These are phyloP conservation scores for Leccinum glutinopallens DNA, from an alignment of 1,284 basidiomycete species.

Conservation along the genomic window DNA sequence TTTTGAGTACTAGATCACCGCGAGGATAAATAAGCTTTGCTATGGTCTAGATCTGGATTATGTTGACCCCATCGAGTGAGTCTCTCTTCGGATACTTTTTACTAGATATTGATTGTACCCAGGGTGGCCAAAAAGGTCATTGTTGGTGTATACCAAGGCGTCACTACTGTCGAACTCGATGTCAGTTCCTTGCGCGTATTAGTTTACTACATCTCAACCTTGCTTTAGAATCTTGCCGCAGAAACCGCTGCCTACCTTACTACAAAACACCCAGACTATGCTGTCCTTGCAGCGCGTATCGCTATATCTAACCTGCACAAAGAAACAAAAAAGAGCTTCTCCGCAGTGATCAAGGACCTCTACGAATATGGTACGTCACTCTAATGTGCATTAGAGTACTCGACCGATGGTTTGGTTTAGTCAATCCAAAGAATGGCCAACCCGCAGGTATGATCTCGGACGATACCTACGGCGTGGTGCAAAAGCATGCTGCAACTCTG, in stretches of 20 bases:
- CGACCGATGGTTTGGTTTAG: constrained; percentile 42
- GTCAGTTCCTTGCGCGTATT: constrained; percentile 46
- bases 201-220: constrained; percentile 15
- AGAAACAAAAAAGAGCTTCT: constrained; percentile 98
- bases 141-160: constrained; percentile 92
- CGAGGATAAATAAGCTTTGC: constrained; percentile 93
- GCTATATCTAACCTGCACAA: constrained; percentile 99
- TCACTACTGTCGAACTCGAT: constrained; percentile 97
- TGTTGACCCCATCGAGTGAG: constrained; percentile 92
- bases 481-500: constrained; percentile 80
- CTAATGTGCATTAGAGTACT: constrained; percentile 2
- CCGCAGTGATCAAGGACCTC: constrained; percentile 88
- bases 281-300: constrained; percentile 96
- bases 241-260: constrained; percentile 98
- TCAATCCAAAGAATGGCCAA: constrained; percentile 94
- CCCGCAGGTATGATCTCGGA: constrained; percentile 92
- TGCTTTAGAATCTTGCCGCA: constrained; percentile 82
- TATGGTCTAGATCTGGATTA: constrained; percentile 95
- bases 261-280: constrained; percentile 97
- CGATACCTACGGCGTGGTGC: constrained; percentile 83
- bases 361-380: constrained; percentile 79
- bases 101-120: constrained; percentile 14
- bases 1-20: constrained; percentile 66
- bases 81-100: constrained; percentile 10
- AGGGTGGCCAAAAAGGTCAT: constrained; percentile 95